These are phyloP conservation scores for Cucurbita ficifolia DNA, from an alignment of 306 rosid genomes.

Conservation along the genomic window DNA sequence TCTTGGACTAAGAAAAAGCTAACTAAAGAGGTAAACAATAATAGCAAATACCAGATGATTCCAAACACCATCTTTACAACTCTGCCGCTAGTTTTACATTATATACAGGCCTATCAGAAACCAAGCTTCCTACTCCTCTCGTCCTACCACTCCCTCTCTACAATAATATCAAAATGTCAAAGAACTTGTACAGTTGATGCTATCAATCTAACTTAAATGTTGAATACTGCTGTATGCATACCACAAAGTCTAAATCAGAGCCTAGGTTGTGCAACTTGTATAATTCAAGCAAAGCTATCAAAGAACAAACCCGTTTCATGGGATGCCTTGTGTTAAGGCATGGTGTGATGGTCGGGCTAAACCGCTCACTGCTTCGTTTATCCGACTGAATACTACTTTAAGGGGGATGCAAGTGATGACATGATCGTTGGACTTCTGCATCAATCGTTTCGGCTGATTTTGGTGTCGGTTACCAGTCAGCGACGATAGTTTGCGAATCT, in stretches of 20 bases:
- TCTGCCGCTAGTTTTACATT: constrained; percentile 18
- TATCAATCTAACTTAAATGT: neutral
- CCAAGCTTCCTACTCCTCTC: neutral
- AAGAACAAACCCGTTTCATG: constrained; percentile 6
- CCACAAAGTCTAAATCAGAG: neutral
- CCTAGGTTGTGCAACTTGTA: constrained; percentile 10
- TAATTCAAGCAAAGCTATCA: neutral
- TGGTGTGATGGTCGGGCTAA: constrained; percentile 45
- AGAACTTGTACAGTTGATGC: constrained; percentile 6
- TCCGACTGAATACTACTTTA: constrained; percentile 76
- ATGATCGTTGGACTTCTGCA: constrained; percentile 48
- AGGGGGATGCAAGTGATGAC: constrained; percentile 80
- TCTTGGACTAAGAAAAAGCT: neutral
- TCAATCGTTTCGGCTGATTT: constrained; percentile 36
- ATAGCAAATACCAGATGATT: constrained; percentile 14
- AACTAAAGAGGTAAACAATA: constrained; percentile 12
- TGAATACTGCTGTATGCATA: constrained; percentile 3
- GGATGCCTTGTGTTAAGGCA: constrained; percentile 23
- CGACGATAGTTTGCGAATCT: constrained; percentile 74
- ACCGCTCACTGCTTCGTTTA: constrained; percentile 82
- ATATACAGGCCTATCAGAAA: constrained; percentile 7
- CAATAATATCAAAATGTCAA: constrained; percentile 7
- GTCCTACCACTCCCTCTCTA: constrained; percentile 4
- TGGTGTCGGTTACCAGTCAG: constrained; percentile 51
- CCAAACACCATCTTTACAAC: constrained; percentile 62